These are phyloP conservation scores for Phytophthora pseudosyringae DNA, from an alignment of 352 stramenopile species.

Conservation along the genomic window DNA sequence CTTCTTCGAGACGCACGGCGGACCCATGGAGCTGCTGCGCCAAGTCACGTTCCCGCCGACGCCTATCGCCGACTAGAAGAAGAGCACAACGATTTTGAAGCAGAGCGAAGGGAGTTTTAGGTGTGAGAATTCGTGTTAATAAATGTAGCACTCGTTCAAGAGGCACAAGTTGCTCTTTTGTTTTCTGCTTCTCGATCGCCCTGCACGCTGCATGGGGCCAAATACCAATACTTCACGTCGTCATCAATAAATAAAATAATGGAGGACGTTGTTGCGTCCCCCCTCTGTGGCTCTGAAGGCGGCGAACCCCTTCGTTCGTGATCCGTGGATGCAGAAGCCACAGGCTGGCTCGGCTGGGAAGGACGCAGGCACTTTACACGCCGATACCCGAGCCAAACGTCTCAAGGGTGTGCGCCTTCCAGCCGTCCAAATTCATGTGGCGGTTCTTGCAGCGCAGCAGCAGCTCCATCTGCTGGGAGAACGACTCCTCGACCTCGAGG, in stretches of 20 bases:
- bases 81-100: conserved; percentile 15
- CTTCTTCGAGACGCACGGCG: conserved; percentile 53
- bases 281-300: conserved; percentile 27
- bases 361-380: conserved; percentile 33
- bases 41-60: conserved; percentile 67
- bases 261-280: background rate
- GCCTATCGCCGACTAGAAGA: conserved; percentile 14
- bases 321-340: conserved; percentile 28
- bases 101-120: too few relatives aligned
- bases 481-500: conserved; percentile 79
- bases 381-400: conserved; percentile 83
- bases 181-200: conserved; percentile 24
- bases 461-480: conserved; percentile 75
- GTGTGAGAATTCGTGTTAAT: conserved; percentile 38
- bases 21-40: conserved; percentile 64
- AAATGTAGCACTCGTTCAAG: conserved; percentile 33
- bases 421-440: conserved; percentile 76
- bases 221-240: conserved; percentile 34
- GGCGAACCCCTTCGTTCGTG: conserved; percentile 43
- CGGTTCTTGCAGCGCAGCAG: conserved; percentile 67
- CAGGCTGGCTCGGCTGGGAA: background rate
- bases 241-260: conserved; percentile 43
- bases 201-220: conserved; percentile 18
- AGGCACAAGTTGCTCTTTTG: conserved; percentile 17
- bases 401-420: conserved; percentile 76